Base-by-base conservation (phyloP, 257 asterid genomes). In the Henckelia pumila region DNA sequence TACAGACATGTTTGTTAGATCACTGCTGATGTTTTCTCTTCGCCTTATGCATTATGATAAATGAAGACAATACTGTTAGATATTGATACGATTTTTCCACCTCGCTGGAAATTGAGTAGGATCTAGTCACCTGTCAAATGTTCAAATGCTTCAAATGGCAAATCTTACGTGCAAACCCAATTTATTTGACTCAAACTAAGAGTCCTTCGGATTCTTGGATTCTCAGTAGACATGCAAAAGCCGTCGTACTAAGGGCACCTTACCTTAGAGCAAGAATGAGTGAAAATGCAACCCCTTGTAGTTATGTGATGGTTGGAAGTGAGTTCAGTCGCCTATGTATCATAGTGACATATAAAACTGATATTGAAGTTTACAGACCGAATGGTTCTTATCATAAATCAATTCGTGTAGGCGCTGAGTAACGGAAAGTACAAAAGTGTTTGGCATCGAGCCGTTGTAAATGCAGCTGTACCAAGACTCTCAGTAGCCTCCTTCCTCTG, bases 401-500 rank as follows among this genome's bases (percentile, higher is more conserved):
- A 8, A 3, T 56, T 24, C 63, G 0, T 78, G 72, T 50, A 91
- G 96, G 98, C 98, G 1, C 71, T 89, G 28, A 89, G 97, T 22
- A 92, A 92, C 4, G 97, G 97, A 17, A 77, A 76, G 63, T 92
- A 92, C 75, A 89, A 73, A 58, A 92, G 98, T 5, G 90, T 92
- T 33, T 86, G 98, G 96, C 98, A 92, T 61, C 79, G 98, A 35
- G 98, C 97, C 2, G 70, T 86, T 1, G 98, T 92, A 17, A 92
- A 92, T 69, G 75, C 89, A 0, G 83, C 86, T 28, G 76, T 65
- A n/a, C 59, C 89, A 26, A 77, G 98, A 32, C 73, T 92, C 52
- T 92, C 98, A 0, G 78, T 92, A 32, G 97, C 97, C 63, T 92
- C 98, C 2, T 89, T 92, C 78, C 91, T 92, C 25, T 89, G 97